Evolutionary conservation across 768 basidiomycete genomes (phyloP).

Genomic region (Rhizopogon vulgaris): DNA sequence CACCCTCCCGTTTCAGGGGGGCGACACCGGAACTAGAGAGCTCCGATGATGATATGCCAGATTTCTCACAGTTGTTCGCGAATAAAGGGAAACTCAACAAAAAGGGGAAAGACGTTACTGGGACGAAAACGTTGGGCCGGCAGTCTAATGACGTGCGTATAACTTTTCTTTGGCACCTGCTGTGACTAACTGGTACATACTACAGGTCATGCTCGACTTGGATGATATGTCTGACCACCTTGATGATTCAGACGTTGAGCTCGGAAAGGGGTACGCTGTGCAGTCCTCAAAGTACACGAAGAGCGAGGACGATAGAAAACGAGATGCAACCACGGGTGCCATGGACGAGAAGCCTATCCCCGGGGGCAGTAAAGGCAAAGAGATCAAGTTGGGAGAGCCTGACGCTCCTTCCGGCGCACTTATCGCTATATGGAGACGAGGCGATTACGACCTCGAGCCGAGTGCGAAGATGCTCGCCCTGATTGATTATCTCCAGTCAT

Average conservation of each 20-base stretch:
- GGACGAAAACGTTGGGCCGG: too few species aligned
- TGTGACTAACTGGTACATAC: background rate
- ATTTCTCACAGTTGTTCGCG: conserved; percentile 36
- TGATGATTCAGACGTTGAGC: conserved; percentile 23
- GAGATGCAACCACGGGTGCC: background rate
- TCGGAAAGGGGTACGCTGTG: background rate
- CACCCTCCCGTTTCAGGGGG: conserved; percentile 6
- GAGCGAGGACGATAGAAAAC: background rate
- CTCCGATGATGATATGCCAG: conserved; percentile 51
- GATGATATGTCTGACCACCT: conserved; percentile 19
- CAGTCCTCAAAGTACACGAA: background rate
- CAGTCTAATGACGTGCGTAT: background rate
- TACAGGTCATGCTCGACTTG: conserved; percentile 18
- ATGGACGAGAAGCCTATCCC: background rate
- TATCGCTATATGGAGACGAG: conserved; percentile 50
- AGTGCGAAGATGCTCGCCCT: conserved; percentile 64
- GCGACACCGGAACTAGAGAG: conserved; percentile 26
- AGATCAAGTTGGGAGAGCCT: conserved; percentile 19
- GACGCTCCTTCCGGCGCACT: conserved; percentile 35
- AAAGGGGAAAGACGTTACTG: conserved; percentile 7
- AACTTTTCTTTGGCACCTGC: background rate
- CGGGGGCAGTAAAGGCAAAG: conserved; percentile 24
- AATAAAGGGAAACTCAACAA: conserved; percentile 23
- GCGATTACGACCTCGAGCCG: conserved; percentile 56
- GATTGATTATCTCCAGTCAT: conserved; percentile 50